phyloP scores from a whole-genome alignment of 176 grass and related monocot species.

The Zea luxurians region DNA sequence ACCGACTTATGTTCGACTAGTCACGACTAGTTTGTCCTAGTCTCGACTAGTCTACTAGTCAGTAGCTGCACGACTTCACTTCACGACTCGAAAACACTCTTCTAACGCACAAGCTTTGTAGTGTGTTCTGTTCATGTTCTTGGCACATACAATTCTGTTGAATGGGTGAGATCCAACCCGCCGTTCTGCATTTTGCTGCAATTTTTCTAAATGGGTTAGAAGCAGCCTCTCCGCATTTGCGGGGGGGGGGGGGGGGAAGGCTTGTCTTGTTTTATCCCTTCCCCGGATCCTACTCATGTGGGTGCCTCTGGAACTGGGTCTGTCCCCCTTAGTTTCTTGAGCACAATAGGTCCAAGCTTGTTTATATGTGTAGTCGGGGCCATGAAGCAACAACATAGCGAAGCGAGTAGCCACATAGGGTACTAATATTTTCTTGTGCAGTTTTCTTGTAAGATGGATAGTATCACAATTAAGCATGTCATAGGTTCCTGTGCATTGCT shows the following conservation, averaged over 20 bases:
- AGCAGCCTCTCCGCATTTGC: too few species aligned
- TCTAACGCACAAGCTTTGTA: not conserved
- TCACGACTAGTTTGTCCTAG: too few species aligned
- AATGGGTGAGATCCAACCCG: not conserved
- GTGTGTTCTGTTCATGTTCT: slow-evolving; percentile 14
- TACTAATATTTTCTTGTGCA: not conserved
- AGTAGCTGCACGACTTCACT: too few species aligned
- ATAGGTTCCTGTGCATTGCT: not conserved
- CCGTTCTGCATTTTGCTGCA: not conserved
- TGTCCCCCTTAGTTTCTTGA: slow-evolving; percentile 21
- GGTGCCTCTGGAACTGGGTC: too few species aligned
- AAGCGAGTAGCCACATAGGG: not conserved
- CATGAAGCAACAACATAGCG: not conserved
- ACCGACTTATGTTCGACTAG: too few species aligned
- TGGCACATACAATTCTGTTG: not conserved
- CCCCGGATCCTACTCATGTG: too few species aligned
- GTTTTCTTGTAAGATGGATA: not conserved
- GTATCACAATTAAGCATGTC: not conserved
- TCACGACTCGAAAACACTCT: too few species aligned
- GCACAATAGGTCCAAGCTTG: not conserved
- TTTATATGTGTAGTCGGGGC: not conserved
- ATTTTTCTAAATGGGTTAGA: not conserved
- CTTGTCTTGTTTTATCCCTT: too few species aligned
- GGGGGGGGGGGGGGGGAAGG: too few species aligned
- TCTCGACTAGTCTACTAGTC: too few species aligned